Conservation (phyloP, 768 basidiomycete genomes). For the Suillus weaverae region DNA sequence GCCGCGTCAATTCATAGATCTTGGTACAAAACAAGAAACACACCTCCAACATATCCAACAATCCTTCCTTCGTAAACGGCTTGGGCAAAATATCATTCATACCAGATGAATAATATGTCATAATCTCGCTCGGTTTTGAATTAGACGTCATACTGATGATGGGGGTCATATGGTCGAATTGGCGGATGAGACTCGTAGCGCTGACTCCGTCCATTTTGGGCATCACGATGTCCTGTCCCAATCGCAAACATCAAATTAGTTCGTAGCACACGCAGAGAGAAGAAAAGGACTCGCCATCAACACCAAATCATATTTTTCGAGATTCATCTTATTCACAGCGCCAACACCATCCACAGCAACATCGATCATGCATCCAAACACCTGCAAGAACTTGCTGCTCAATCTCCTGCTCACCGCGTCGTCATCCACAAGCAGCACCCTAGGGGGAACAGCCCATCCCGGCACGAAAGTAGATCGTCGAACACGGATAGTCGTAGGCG, state of each 20-base stretch:
- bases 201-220: slow-evolving; percentile 84
- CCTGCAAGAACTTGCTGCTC: slow-evolving; percentile 90
- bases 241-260: slow-evolving; percentile 1
- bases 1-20: background rate
- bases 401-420: slow-evolving; percentile 88
- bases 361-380: slow-evolving; percentile 93
- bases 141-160: slow-evolving; percentile 99
- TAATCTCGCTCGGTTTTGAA: slow-evolving; percentile 88
- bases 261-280: background rate
- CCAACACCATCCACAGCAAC: slow-evolving; percentile 91
- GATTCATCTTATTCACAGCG: slow-evolving; percentile 95
- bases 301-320: slow-evolving; percentile 94
- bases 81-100: slow-evolving; percentile 98
- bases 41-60: slow-evolving; percentile 91
- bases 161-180: slow-evolving; percentile 93
- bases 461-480: slow-evolving; percentile 81
- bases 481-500: slow-evolving; percentile 47
- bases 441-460: slow-evolving; percentile 88
- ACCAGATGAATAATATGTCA: slow-evolving; percentile 71
- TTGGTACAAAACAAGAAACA: background rate
- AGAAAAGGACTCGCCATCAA: slow-evolving; percentile 70
- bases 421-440: slow-evolving; percentile 93
- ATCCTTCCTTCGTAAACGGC: slow-evolving; percentile 93
- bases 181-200: slow-evolving; percentile 90
- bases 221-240: slow-evolving; percentile 88